Percentiles rank a stretch among this genome's conserved stretches.
Evolutionary conservation across 2,329 filamentous ascomycete genomes (phyloP).

Genomic region (Leptographium galeiforme): DNA sequence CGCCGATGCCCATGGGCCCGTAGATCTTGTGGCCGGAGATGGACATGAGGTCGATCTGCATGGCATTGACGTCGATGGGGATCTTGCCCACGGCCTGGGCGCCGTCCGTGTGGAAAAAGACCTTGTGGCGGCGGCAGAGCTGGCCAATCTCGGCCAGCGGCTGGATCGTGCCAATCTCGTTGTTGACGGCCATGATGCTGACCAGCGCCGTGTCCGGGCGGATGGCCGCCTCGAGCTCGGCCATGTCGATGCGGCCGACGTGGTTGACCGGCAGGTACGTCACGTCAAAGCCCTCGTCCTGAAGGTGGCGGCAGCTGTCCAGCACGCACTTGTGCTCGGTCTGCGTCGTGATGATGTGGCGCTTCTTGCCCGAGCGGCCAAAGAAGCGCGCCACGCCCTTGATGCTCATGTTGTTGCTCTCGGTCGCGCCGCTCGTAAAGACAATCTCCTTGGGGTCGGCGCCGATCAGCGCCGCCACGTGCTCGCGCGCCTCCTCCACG

Average conservation of each 20-base stretch:
- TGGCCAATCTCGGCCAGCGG: conserved; percentile 87
- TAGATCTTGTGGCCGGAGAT: conserved; percentile 99
- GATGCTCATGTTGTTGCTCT: conserved; percentile 99
- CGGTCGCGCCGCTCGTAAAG: conserved; percentile 93
- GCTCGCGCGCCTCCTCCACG: conserved; percentile 70
- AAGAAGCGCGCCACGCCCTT: conserved; percentile 97
- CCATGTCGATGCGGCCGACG: conserved; percentile 75
- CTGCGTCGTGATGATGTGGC: conserved; percentile 92
- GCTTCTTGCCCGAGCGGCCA: conserved; percentile 86
- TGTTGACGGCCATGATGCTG: conserved; percentile 98
- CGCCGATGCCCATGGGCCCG: conserved; percentile 91
- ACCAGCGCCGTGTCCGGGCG: conserved; percentile 82
- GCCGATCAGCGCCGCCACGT: conserved; percentile 78
- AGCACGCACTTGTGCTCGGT: conserved; percentile 99
- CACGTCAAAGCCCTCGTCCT: conserved; percentile 91
- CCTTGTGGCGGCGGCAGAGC: conserved; percentile 78
- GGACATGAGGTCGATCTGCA: conserved; percentile 98
- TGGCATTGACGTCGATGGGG: conserved; percentile 86
- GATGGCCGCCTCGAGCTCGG: conserved; percentile 76
- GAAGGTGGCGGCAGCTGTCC: conserved; percentile 90
- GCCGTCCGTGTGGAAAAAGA: conserved; percentile 96
- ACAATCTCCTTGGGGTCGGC: conserved; percentile 97
- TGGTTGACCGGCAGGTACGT: conserved; percentile 89
- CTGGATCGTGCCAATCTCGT: conserved; percentile 99
- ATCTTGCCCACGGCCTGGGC: conserved; percentile 99